Base-by-base conservation (phyloP, 805 yeast species). In the Yarrowia yakushimensis region DNA sequence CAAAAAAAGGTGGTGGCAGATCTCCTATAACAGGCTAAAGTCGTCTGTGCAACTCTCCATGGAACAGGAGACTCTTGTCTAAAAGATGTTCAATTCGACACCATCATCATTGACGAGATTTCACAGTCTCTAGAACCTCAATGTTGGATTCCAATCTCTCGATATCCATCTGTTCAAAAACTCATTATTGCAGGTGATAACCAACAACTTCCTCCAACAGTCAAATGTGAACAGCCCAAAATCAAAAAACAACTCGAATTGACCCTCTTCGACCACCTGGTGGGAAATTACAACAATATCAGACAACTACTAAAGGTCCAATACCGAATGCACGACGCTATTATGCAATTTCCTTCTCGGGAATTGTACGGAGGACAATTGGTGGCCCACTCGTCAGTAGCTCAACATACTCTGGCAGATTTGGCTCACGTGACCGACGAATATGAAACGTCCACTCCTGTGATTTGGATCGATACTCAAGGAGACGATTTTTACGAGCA, bases 91-190 rank as follows among this genome's bases (percentile, higher is more conserved):
- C 81, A 82, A 67, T 90, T 93, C 69, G 90, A 89, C 66, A 84
- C 96, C 0, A 78, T 93, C 31, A 88, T 94, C 12, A 92, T 93
- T 34, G 99, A 93, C 74, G 99, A 93, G 73, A 97, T 93, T 0
- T 90, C 97, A 0, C 99, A 93, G 72, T 81, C 97, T 11, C 74
- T 93, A 62, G 97, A 93, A 69, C 96, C 97, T 1, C 96, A 93
- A 67, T 91, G 97, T 69, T 92, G 97, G 97, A 91, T 93, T 23
- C 97, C 99, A 0, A 65, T 94, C 7, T 78, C 90, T 3, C 81
- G 82, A 37, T 93, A 88, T 68, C 74, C 79, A 13, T 79, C 83
- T 9, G 76, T 79, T 22, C 78, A 79, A 34, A 80, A 85, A 61
- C 72, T 93, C 23, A 82, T 93, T 1, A 79, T 93, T 23, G 97